Base-by-base conservation (phyloP, 768 basidiomycete genomes). In the Gloeophyllum trabeum region DNA sequence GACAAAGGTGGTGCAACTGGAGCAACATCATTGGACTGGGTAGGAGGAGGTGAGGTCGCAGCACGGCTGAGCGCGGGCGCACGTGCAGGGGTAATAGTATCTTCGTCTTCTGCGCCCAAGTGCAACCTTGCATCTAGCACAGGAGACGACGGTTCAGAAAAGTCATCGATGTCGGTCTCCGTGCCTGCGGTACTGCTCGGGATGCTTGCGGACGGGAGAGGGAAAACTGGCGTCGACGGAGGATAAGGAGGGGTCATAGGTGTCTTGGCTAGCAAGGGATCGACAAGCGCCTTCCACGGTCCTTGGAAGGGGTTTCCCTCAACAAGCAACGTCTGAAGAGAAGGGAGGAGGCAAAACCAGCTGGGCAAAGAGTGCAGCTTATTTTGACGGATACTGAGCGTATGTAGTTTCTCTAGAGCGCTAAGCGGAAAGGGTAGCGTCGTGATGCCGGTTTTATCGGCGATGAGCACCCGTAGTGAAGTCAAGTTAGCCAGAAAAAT, bases 231-330 rank as follows among this genome's bases (percentile, higher is more conserved):
- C 2, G 78, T 79, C 16, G 77, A 79, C 12, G 75, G 76, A 30
- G 80, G 79, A 61, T 77, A 81, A 24, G 68, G 58, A 19, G 80
- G 80, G 2, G 75, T 72, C 53, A 69, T 60, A 20, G 79, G 74
- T 19, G 64, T 57, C 54, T 78, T 78, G 41, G 79, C 70, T 6
- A 92, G 66, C 38, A 97, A 67, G 1, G 92, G 90, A 44, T 84
- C 85, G 20, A 96, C 79, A 41, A 99, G 68, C 24, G 86, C 80
- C 54, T 82, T 79, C 89, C 92, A 96, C 1, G 89, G 87, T 5
- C 86, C 87, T 51, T 88, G 86, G 62, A 99, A 97, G 5, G 93
- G 91, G 58, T 99, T 99, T 14, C 81, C 84, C 48, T 98, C 94
- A n/a, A 99, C 77, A 49, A 82, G 83, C 3, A 99, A 65, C 1